Conservation (phyloP, 2,329 filamentous ascomycete genomes). For the Botrytis porri region DNA sequence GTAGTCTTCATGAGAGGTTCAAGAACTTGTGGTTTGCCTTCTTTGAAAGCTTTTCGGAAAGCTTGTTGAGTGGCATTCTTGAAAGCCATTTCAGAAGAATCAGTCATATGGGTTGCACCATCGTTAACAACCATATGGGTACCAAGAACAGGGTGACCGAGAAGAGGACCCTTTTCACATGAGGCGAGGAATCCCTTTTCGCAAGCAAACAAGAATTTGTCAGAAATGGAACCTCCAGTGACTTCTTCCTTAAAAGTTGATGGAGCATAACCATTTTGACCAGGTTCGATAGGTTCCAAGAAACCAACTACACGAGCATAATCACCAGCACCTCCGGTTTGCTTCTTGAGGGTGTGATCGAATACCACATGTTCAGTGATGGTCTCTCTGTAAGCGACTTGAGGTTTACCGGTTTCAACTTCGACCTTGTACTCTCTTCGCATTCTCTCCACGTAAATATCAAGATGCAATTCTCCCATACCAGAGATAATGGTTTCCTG, state of each 20-base stretch:
- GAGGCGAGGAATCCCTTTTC: slow-evolving; percentile 88
- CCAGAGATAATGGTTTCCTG: slow-evolving; percentile 97
- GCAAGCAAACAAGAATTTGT: slow-evolving; percentile 94
- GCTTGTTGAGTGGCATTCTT: slow-evolving; percentile 92
- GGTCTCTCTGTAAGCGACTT: slow-evolving; percentile 96
- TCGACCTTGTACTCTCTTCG: slow-evolving; percentile 95
- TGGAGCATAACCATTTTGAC: slow-evolving; percentile 55
- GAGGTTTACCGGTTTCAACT: slow-evolving; percentile 91
- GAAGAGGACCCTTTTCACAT: slow-evolving; percentile 81
- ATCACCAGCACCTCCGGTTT: slow-evolving; percentile 92
- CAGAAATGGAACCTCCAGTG: slow-evolving; percentile 83
- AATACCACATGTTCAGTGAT: slow-evolving; percentile 77
- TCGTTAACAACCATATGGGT: slow-evolving; percentile 91
- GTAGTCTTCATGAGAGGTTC: slow-evolving; percentile 99
- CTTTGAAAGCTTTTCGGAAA: slow-evolving; percentile 88
- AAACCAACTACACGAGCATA: slow-evolving; percentile 89
- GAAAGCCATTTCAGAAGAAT: slow-evolving; percentile 96
- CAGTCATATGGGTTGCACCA: slow-evolving; percentile 94
- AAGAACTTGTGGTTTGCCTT: slow-evolving; percentile 77
- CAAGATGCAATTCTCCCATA: slow-evolving; percentile 95
- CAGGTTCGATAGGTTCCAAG: slow-evolving; percentile 72
- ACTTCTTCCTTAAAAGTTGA: slow-evolving; percentile 84
- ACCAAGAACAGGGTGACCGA: slow-evolving; percentile 91
- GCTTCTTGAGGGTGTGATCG: slow-evolving; percentile 92
- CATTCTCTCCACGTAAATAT: slow-evolving; percentile 97